Evolutionary conservation across 352 stramenopile genomes (phyloP).

Genomic region (Globisporangium radiosum): DNA sequence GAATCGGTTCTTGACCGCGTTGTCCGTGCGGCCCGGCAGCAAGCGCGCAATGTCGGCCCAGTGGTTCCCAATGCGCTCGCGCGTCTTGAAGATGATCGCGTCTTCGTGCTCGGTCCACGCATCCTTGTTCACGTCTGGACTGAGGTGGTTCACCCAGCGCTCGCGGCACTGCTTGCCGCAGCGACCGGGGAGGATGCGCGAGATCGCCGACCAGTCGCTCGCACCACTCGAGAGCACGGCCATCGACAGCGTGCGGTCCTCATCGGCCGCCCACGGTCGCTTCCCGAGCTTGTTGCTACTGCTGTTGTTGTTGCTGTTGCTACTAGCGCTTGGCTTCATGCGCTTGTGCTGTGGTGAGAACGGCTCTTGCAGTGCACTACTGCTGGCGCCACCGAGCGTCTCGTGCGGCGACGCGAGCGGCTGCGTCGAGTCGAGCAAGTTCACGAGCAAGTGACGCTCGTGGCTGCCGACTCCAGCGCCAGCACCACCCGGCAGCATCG

Average conservation of each 20-base stretch:
- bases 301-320: neutral
- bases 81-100: constrained; percentile 73
- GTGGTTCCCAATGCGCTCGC: constrained; percentile 89
- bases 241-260: constrained; percentile 50
- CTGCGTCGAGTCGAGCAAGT: constrained; percentile 19
- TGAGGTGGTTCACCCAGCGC: constrained; percentile 96
- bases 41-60: constrained; percentile 96
- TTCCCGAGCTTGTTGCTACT: constrained; percentile 45
- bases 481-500: no score
- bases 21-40: constrained; percentile 93
- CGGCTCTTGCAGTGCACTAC: constrained; percentile 20
- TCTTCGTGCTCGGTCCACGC: constrained; percentile 92
- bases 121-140: constrained; percentile 91
- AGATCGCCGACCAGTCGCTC: constrained; percentile 92
- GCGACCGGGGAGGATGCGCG: constrained; percentile 85
- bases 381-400: neutral
- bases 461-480: neutral
- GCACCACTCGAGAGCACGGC: constrained; percentile 49
- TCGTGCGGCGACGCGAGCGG: constrained; percentile 27
- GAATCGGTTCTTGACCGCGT: constrained; percentile 96
- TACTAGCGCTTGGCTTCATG: constrained; percentile 20
- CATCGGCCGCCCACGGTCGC: constrained; percentile 50
- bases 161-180: constrained; percentile 96
- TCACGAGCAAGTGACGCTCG: constrained; percentile 26
- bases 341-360: constrained; percentile 61